Evolutionary conservation across 139 green algal species (phyloP).

Genomic region (Chlorella ohadii): DNA sequence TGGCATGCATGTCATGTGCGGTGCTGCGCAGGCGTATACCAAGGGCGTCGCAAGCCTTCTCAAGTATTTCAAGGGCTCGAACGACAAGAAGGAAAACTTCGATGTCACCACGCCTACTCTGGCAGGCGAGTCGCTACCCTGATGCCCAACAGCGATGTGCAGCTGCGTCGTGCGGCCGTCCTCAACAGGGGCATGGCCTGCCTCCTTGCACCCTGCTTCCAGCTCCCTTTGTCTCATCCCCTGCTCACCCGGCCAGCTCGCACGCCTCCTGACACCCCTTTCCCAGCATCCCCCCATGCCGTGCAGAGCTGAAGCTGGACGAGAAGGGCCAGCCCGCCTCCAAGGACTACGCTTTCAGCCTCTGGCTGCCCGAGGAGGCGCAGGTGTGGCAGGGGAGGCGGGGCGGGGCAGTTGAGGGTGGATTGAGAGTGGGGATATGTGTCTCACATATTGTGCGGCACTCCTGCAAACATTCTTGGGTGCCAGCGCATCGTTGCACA

Average conservation of each 20-base stretch:
- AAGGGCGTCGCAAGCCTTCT: slow-evolving; percentile 8
- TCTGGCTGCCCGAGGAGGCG: slow-evolving; percentile 21
- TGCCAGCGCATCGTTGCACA: no score
- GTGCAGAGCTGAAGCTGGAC: slow-evolving; percentile 23
- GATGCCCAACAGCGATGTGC: no score
- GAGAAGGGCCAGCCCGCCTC: neutral
- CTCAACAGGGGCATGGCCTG: no score
- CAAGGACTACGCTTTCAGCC: slow-evolving; percentile 20
- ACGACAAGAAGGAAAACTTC: slow-evolving; percentile 4
- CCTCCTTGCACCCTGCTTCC: neutral
- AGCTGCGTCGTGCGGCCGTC: no score
- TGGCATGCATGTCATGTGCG: no score
- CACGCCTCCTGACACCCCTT: no score
- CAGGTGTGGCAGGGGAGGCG: slow-evolving; percentile 2
- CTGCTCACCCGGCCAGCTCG: neutral
- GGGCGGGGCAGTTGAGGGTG: no score
- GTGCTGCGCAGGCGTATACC: no score
- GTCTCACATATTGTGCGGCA: no score
- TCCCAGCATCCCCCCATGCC: neutral
- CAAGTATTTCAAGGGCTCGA: slow-evolving; percentile 48
- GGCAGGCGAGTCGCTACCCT: neutral
- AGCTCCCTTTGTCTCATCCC: neutral
- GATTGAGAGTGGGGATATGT: no score
- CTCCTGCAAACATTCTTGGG: no score
- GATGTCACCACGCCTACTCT: slow-evolving; percentile 38